Evolutionary conservation across 768 basidiomycete species (phyloP).

Genomic region (Panellus pusillus): DNA sequence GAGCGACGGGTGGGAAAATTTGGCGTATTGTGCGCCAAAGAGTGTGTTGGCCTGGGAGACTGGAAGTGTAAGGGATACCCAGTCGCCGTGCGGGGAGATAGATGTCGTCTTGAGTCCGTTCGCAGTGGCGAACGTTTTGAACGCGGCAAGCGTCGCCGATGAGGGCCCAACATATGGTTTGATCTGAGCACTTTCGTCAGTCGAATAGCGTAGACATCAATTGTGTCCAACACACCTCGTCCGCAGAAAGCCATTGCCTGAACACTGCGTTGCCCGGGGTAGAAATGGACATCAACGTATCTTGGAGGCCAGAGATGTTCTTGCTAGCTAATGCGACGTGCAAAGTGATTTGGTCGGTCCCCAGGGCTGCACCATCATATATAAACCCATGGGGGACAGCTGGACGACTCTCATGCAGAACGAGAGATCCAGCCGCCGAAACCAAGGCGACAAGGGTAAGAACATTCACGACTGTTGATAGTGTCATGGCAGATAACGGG

Average conservation of each 20-base stretch:
- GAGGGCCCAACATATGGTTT: slow-evolving; percentile 11
- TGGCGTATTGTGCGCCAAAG: slow-evolving; percentile 11
- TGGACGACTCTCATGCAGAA: slow-evolving; percentile 6
- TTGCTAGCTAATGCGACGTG: slow-evolving; percentile 10
- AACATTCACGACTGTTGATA: not conserved
- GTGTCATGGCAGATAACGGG: too few species aligned
- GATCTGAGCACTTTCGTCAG: slow-evolving; percentile 1
- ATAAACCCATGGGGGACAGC: slow-evolving; percentile 10
- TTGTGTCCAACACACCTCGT: not conserved
- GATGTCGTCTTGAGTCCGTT: slow-evolving; percentile 8
- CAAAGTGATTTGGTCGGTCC: slow-evolving; percentile 7
- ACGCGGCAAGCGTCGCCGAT: slow-evolving; percentile 4
- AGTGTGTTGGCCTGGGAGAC: slow-evolving; percentile 12
- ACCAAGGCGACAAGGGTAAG: slow-evolving; percentile 5
- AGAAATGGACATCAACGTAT: slow-evolving; percentile 5
- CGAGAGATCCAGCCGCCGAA: slow-evolving; percentile 2
- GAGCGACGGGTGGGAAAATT: slow-evolving; percentile 2
- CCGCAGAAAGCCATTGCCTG: slow-evolving; percentile 11
- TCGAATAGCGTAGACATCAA: not conserved
- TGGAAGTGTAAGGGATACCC: slow-evolving; percentile 4
- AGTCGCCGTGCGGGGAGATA: slow-evolving; percentile 9
- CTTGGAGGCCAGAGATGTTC: slow-evolving; percentile 12
- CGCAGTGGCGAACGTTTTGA: slow-evolving; percentile 7
- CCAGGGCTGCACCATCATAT: slow-evolving; percentile 3
- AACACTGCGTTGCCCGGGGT: slow-evolving; percentile 8